Evolutionary conservation across 345 rosid species (phyloP).

Genomic region (Hypericum androsaemum): DNA sequence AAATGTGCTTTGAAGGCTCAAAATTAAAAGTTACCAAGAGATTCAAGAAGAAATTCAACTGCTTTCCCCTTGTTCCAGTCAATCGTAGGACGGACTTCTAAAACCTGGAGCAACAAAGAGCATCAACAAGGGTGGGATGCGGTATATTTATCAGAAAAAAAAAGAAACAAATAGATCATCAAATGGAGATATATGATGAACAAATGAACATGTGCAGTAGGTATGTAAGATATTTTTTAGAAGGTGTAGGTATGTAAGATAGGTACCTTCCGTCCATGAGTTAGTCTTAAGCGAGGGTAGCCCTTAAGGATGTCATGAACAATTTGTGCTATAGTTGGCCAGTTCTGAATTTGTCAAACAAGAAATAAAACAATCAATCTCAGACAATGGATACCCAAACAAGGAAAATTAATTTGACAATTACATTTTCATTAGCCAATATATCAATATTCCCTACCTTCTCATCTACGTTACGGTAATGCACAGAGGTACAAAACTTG

Average conservation of each 20-base stretch:
- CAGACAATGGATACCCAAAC: neutral
- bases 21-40: slow-evolving; percentile 50
- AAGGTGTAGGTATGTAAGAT: too few relatives aligned
- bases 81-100: slow-evolving; percentile 90
- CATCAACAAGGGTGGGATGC: neutral
- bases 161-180: neutral
- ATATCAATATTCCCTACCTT: slow-evolving; percentile 34
- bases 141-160: neutral
- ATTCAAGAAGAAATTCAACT: slow-evolving; percentile 78
- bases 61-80: slow-evolving; percentile 98
- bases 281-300: slow-evolving; percentile 64
- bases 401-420: neutral
- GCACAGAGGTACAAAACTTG: slow-evolving; percentile 92
- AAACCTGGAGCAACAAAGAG: slow-evolving; percentile 43
- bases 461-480: slow-evolving; percentile 94
- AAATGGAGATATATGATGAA: too few relatives aligned
- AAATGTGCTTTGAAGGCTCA: neutral
- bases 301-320: slow-evolving; percentile 77
- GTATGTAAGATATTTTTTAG: too few relatives aligned
- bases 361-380: slow-evolving; percentile 2
- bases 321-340: slow-evolving; percentile 68
- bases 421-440: neutral
- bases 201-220: too few relatives aligned
- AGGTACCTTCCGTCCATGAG: slow-evolving; percentile 62
- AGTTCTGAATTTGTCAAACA: slow-evolving; percentile 35